phyloP scores from a whole-genome alignment of 2,329 filamentous ascomycete genomes.

The Arachnomyces sp. region DNA sequence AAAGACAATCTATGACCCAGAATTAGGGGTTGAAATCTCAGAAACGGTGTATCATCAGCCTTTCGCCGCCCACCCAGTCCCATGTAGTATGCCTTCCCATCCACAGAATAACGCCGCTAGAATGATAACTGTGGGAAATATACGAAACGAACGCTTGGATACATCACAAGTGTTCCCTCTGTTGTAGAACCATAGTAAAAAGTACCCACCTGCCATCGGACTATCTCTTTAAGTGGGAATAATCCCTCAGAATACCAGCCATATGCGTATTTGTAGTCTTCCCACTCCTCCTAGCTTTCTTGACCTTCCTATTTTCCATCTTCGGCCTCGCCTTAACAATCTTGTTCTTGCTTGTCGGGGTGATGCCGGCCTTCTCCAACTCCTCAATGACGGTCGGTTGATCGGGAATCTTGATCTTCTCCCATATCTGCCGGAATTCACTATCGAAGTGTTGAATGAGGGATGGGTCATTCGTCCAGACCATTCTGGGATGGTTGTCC shows the following conservation, averaged over 20 bases:
- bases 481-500: conserved; percentile 74
- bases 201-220: no score
- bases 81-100: no score
- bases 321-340: conserved; percentile 51
- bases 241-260: conserved; percentile 73
- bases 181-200: no score
- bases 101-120: no score
- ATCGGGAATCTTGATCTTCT: conserved; percentile 67
- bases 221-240: conserved; percentile 42
- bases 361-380: conserved; percentile 69
- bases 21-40: no score
- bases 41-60: no score
- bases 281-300: conserved; percentile 64
- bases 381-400: conserved; percentile 69
- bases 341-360: conserved; percentile 76
- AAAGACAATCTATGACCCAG: no score
- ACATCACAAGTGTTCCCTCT: no score
- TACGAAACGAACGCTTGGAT: no score
- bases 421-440: conserved; percentile 80
- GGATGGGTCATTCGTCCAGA: conserved; percentile 82
- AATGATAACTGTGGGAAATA: no score
- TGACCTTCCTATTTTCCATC: conserved; percentile 60
- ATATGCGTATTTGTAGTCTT: conserved; percentile 87
- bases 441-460: conserved; percentile 68
- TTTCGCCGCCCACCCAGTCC: no score